Evolutionary conservation across 73 alveolate species (phyloP).

Genomic region (Symbiodinium natans): DNA sequence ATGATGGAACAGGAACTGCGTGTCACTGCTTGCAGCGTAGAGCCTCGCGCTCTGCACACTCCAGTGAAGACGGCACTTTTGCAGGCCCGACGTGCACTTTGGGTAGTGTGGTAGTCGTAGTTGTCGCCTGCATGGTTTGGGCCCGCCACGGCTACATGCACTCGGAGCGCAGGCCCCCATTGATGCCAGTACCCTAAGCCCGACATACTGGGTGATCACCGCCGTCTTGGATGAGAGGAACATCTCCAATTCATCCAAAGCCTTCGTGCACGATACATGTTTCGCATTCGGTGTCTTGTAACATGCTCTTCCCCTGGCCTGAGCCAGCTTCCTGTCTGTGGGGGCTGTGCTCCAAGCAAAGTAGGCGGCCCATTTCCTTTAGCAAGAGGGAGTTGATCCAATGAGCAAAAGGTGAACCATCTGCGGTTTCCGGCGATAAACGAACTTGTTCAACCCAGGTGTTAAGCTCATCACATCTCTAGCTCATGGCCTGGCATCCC

Average conservation of each 20-base stretch:
- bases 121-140: slow-evolving; percentile 34
- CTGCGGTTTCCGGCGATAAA: no score
- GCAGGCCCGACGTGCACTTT: not conserved
- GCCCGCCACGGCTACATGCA: not conserved
- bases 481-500: no score
- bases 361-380: slow-evolving; percentile 77
- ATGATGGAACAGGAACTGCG: no score
- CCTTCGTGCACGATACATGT: no score
- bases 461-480: no score
- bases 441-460: no score
- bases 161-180: not conserved
- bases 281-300: no score
- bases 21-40: not conserved
- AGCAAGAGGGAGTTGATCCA: not conserved
- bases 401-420: no score
- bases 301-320: slow-evolving; percentile 15
- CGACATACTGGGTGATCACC: slow-evolving; percentile 1
- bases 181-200: no score
- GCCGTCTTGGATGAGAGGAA: slow-evolving; percentile 21
- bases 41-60: slow-evolving; percentile 24
- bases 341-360: slow-evolving; percentile 63
- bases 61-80: slow-evolving; percentile 2
- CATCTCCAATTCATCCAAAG: slow-evolving; percentile 37
- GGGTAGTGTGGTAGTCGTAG: not conserved
- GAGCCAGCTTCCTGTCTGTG: slow-evolving; percentile 9